Evolutionary conservation across 192 early-diverging fungal genomes (phyloP).

Genomic region (Kappamyces sp.): DNA sequence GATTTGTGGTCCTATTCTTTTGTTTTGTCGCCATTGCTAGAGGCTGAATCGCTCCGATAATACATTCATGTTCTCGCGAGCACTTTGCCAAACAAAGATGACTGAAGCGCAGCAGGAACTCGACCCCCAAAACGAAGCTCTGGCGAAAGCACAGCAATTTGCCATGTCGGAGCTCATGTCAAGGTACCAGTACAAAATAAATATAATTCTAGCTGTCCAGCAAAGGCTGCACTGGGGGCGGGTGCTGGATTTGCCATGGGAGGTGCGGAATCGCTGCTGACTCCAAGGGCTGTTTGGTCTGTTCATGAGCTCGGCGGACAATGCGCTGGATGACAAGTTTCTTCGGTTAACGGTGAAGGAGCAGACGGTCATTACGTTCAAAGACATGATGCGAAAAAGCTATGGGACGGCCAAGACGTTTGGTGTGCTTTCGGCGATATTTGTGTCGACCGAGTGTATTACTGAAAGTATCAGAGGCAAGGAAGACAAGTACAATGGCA

Average conservation of each 20-base stretch:
- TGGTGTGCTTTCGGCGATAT: conserved; percentile 85
- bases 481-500: conserved; percentile 88
- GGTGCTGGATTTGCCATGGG: conserved; percentile 72
- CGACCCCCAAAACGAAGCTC: not conserved
- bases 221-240: conserved; percentile 27
- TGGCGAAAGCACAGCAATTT: conserved; percentile 13
- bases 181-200: not conserved
- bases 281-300: conserved; percentile 64
- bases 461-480: conserved; percentile 87
- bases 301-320: conserved; percentile 89
- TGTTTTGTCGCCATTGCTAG: conserved; percentile 1
- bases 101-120: not conserved
- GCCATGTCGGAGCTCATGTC: conserved; percentile 3
- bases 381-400: conserved; percentile 81
- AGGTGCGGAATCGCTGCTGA: conserved; percentile 17
- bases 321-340: conserved; percentile 53
- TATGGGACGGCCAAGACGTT: conserved; percentile 88
- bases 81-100: no score
- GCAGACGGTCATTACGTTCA: conserved; percentile 77
- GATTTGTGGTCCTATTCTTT: conserved; percentile 10
- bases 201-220: conserved; percentile 20
- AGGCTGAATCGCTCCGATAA: not conserved
- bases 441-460: conserved; percentile 87
- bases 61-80: not conserved
- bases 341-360: conserved; percentile 68